These are phyloP conservation scores for Eutypella sp. DNA, from an alignment of 2,329 filamentous ascomycete species.

Conservation along the genomic window DNA sequence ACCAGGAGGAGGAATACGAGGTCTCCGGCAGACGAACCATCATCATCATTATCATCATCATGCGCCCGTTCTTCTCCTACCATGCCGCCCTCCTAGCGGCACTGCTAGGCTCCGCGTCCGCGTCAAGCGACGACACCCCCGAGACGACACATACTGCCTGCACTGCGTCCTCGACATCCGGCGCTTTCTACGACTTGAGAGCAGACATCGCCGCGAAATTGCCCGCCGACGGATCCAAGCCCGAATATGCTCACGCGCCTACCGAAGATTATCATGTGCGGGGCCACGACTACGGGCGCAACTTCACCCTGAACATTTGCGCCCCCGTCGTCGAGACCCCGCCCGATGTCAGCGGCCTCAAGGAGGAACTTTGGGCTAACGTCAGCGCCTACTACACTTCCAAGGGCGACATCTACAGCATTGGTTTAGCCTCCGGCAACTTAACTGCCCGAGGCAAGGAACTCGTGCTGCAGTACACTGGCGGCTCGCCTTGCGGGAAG, in stretches of 20 bases:
- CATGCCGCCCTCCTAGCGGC: slow-evolving; percentile 22
- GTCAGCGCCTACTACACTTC: slow-evolving; percentile 73
- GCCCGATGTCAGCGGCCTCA: slow-evolving; percentile 58
- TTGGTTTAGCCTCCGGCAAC: slow-evolving; percentile 60
- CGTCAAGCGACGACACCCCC: slow-evolving; percentile 28
- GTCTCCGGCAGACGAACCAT: too few relatives aligned
- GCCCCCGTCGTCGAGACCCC: slow-evolving; percentile 65
- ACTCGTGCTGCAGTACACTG: slow-evolving; percentile 70
- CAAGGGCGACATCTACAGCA: slow-evolving; percentile 63
- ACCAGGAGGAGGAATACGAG: too few relatives aligned
- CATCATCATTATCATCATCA: too few relatives aligned
- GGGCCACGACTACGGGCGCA: slow-evolving; percentile 72
- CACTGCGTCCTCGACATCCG: slow-evolving; percentile 51
- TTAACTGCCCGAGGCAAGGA: slow-evolving; percentile 63
- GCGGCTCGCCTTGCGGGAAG: slow-evolving; percentile 67
- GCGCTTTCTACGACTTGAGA: slow-evolving; percentile 55
- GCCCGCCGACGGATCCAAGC: slow-evolving; percentile 38
- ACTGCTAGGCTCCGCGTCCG: slow-evolving; percentile 15
- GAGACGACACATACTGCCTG: slow-evolving; percentile 42
- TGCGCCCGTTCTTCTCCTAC: slow-evolving; percentile 3
- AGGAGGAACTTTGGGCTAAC: slow-evolving; percentile 60
- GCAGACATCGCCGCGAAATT: slow-evolving; percentile 45
- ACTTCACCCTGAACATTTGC: slow-evolving; percentile 83
- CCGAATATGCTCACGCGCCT: slow-evolving; percentile 29
- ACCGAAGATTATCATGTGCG: slow-evolving; percentile 56